Evolutionary conservation across 2,329 filamentous ascomycete genomes (phyloP), one percentile per base, ranked within the genome.

Genomic region (Ceratocystis destructans): DNA sequence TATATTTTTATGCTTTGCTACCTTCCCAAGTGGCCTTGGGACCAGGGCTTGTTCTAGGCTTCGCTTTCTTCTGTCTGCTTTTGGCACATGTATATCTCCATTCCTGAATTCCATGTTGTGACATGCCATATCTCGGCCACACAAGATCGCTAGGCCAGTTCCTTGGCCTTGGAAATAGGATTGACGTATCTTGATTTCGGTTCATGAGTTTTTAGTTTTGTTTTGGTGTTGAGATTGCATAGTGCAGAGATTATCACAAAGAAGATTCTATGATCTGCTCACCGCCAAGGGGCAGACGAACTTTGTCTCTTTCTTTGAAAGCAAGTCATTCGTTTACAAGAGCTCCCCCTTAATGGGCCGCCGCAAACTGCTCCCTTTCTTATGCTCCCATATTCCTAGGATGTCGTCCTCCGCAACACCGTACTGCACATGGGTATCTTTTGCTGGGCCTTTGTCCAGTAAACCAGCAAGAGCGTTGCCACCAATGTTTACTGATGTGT

Each of bases 151-250:
- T 2, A 17, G 15, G 25, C 15, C 8, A 31, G 15, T 28, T 33
- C 17, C 28, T 57, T 28, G 25, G 53, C 17, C 53, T n/a, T 4
- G 31, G 10, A 57, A 57, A 57, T 57, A 28, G 25, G 53, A 57
- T 57, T 57, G 22, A 15, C 53, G 25, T 57, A 28, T 57, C 22
- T 57, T 57, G 53, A 57, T 57, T 28, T 57, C 53, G 53, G 53
- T 57, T 57, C 22, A 33, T 33, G 17, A 28, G 53, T 57, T 17
- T 53, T n/a, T 53, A 10, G 22, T 10, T 53, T 20, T 53, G 8
- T 20, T 28, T 17, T 57, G 22, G 53, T 17, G 22, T 31, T 57
- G 53, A 57, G 53, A 57, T 57, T 57, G 22, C 1, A 12, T 17
- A 17, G 53, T 57, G 25, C 31, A 28, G 48, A 50, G n/a, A 22